Conservation (phyloP, 495 filamentous ascomycete genomes). For the Xylaria longipes region DNA sequence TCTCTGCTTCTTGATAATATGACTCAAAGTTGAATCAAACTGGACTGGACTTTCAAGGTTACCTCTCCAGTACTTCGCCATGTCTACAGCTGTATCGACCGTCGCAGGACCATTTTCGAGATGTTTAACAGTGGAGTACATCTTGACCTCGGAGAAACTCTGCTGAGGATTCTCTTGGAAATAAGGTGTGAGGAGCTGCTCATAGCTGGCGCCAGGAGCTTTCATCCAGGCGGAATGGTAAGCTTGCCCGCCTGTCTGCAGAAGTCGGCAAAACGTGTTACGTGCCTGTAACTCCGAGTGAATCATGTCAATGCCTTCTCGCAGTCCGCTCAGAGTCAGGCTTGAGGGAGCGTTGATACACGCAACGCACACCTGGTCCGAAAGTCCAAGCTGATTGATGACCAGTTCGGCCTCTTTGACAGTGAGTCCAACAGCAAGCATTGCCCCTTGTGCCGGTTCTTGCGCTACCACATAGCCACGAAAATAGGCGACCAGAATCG, state of each 20-base stretch:
- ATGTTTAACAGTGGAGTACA: neutral
- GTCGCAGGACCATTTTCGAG: neutral
- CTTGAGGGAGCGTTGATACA: constrained; percentile 58
- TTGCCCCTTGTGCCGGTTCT: too few species aligned
- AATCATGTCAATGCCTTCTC: constrained; percentile 43
- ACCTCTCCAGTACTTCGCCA: constrained; percentile 50
- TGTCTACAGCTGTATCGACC: constrained; percentile 26
- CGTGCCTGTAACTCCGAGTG: constrained; percentile 37
- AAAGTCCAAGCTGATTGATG: constrained; percentile 22
- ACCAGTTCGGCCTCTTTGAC: constrained; percentile 27
- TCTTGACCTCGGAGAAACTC: neutral
- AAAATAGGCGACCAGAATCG: constrained; percentile 59
- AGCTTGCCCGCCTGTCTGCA: constrained; percentile 35
- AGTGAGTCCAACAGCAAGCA: constrained; percentile 56
- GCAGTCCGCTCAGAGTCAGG: constrained; percentile 54
- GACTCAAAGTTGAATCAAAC: constrained; percentile 44
- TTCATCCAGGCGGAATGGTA: constrained; percentile 57
- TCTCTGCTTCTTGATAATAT: constrained; percentile 28
- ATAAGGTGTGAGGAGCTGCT: constrained; percentile 31
- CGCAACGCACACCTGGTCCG: constrained; percentile 44
- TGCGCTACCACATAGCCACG: constrained; percentile 45
- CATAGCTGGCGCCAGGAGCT: constrained; percentile 38
- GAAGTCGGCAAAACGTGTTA: constrained; percentile 40
- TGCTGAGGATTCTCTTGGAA: neutral
- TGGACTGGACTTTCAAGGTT: constrained; percentile 59